Base-by-base conservation (phyloP, 768 basidiomycete species). In the Clavulina sp. region DNA sequence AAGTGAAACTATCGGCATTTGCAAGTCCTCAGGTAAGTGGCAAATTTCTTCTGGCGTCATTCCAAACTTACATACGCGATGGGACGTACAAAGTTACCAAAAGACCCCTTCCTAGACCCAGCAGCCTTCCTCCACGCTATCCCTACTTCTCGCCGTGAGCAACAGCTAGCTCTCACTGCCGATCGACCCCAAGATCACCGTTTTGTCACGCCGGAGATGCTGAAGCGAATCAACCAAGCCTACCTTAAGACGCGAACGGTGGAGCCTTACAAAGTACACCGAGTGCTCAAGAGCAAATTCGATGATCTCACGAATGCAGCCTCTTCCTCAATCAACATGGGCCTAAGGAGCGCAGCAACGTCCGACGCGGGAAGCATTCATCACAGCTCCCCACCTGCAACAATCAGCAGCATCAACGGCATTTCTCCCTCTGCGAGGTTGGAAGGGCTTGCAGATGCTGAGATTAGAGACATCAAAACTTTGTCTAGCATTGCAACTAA, bases 91-190 rank as follows among this genome's bases (percentile, higher is more conserved):
- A 79, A 33, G 44, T 21, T 57, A 41, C 80, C 84, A 2, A 80
- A 78, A 61, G 86, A 88, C 62, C 85, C 86, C 1, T 86, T 89
- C 60, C 66, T 83, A 41, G 73, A 84, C 52, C 81, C 83, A 0
- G 61, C 73, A 36, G 66, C 66, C 5, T 81, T 88, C 54, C 59
- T 72, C 21, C 62, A 66, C 24, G 72, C 73, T 1, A 66, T 87
- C 4, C 58, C 62, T 1, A 54, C 56, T 26, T 68, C 67, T 60
- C 54, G 49, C 51, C 49, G 34, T 60, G 40, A 57, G 63, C 51
- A 57, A 41, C 34, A 28, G 31, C 52, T 24, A 48, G 56, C 56
- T 5, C 54, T 63, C 38, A 33, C 66, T 65, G 50, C 70, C 75
- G 30, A 72, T 68, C 5, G 70, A 66, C 70, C 18, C 59, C 41